Percentiles rank a stretch among this genome's conserved stretches.
phyloP scores from a whole-genome alignment of 176 grass and related monocot species.

The Poa pratensis region DNA sequence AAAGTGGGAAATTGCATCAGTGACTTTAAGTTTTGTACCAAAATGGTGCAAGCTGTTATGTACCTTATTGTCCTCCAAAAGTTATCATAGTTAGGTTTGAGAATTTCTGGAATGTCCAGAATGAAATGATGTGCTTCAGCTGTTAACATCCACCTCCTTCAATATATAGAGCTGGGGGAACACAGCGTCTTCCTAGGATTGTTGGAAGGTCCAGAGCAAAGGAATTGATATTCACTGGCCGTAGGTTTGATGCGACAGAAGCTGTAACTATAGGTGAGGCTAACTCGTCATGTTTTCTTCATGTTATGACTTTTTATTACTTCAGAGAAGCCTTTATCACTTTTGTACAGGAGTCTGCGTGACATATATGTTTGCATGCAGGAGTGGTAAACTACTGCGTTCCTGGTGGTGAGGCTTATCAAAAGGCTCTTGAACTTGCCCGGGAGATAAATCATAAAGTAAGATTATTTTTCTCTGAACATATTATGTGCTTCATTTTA shows the following conservation, averaged over 20 bases:
- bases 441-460: constrained; percentile 87
- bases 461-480: constrained; percentile 4
- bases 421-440: constrained; percentile 80
- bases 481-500: neutral
- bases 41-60: neutral
- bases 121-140: constrained; percentile 40
- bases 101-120: neutral
- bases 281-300: constrained; percentile 1
- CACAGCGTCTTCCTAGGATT: constrained; percentile 88
- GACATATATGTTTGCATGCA: constrained; percentile 40
- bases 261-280: constrained; percentile 66
- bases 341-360: neutral
- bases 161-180: constrained; percentile 79
- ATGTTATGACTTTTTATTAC: constrained; percentile 17
- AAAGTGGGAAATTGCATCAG: neutral
- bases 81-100: neutral
- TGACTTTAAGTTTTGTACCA: neutral
- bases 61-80: neutral
- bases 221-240: constrained; percentile 90
- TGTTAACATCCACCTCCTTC: constrained; percentile 35
- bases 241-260: constrained; percentile 76
- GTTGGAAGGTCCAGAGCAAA: constrained; percentile 83
- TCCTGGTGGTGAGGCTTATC: constrained; percentile 66
- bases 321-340: neutral
- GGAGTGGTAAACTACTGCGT: constrained; percentile 87